A percentile compares a stretch with the other conserved stretches of the same genome.
These are phyloP conservation scores for Penicillium crystallinum DNA, from an alignment of 495 filamentous ascomycete genomes.

Conservation along the genomic window DNA sequence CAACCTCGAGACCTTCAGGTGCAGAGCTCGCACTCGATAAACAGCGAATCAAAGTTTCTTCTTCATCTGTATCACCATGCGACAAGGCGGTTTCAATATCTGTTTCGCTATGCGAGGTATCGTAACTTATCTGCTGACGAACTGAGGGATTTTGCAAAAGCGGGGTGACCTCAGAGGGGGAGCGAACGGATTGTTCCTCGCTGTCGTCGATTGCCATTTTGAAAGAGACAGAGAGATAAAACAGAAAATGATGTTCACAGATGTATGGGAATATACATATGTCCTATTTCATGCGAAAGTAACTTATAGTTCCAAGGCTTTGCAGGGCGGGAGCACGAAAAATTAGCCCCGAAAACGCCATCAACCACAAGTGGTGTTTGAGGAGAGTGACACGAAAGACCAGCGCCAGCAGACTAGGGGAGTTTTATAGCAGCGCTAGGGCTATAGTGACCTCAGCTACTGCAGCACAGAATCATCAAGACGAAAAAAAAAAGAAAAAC, in stretches of 20 bases:
- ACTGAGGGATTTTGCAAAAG: conserved; percentile 11
- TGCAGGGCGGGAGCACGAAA: neutral
- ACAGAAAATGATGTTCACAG: neutral
- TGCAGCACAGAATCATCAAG: neutral
- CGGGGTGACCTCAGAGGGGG: conserved; percentile 17
- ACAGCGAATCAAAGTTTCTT: conserved; percentile 18
- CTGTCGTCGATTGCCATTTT: neutral
- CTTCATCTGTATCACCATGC: conserved; percentile 13
- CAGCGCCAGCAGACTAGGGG: too few species aligned
- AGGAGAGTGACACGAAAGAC: neutral
- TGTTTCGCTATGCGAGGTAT: neutral
- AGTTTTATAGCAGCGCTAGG: neutral
- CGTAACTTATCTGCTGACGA: conserved; percentile 5
- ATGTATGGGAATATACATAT: neutral
- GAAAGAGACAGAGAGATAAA: neutral
- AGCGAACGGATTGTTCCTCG: neutral
- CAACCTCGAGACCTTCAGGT: conserved; percentile 29
- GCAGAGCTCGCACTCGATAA: conserved; percentile 25
- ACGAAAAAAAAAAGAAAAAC: neutral
- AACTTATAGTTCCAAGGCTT: neutral
- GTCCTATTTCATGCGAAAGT: neutral
- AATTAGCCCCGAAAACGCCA: neutral
- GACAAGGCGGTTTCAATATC: conserved; percentile 20
- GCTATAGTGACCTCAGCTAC: neutral
- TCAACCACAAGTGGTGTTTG: neutral